A percentile compares a stretch with the other conserved stretches of the same genome.
Evolutionary conservation across 2,329 filamentous ascomycete species (phyloP).

Genomic region (Ascochyta fabae): DNA sequence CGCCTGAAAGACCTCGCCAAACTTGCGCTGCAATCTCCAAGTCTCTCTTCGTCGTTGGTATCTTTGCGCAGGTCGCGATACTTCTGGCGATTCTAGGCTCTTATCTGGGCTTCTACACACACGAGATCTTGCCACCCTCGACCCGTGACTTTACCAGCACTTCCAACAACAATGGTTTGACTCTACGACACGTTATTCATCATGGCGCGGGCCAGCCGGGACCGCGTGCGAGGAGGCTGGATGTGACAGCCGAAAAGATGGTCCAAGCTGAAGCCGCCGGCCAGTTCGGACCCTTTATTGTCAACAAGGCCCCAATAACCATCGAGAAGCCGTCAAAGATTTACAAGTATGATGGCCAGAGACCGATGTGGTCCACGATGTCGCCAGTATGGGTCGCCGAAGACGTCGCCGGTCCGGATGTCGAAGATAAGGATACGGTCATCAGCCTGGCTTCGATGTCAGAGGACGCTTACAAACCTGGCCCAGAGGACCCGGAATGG

Average conservation of each 20-base stretch:
- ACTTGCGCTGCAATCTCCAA: slow-evolving; percentile 22
- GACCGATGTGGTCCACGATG: slow-evolving; percentile 39
- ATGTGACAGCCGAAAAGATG: slow-evolving; percentile 35
- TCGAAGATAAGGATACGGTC: slow-evolving; percentile 43
- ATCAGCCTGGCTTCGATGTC: slow-evolving; percentile 47
- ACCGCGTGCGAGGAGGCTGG: slow-evolving; percentile 41
- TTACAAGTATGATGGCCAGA: slow-evolving; percentile 28
- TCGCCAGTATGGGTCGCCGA: slow-evolving; percentile 41
- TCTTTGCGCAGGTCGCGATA: slow-evolving; percentile 33
- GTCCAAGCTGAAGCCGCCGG: slow-evolving; percentile 30
- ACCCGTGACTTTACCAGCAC: slow-evolving; percentile 7
- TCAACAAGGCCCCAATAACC: slow-evolving; percentile 36
- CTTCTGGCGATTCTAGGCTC: slow-evolving; percentile 24
- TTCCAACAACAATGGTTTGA: slow-evolving; percentile 22
- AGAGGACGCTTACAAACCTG: slow-evolving; percentile 46
- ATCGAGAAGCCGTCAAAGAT: slow-evolving; percentile 37
- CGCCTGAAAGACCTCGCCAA: slow-evolving; percentile 18
- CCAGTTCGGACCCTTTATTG: slow-evolving; percentile 38
- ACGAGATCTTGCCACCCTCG: slow-evolving; percentile 15
- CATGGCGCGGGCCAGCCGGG: slow-evolving; percentile 45
- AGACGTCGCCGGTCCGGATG: slow-evolving; percentile 39
- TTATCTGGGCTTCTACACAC: slow-evolving; percentile 15
- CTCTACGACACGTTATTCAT: slow-evolving; percentile 43
- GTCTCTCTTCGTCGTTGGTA: slow-evolving; percentile 20
- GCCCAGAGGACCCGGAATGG: slow-evolving; percentile 43